These are phyloP conservation scores for Capronia coronata DNA, from an alignment of 2,329 filamentous ascomycete species.

Conservation along the genomic window DNA sequence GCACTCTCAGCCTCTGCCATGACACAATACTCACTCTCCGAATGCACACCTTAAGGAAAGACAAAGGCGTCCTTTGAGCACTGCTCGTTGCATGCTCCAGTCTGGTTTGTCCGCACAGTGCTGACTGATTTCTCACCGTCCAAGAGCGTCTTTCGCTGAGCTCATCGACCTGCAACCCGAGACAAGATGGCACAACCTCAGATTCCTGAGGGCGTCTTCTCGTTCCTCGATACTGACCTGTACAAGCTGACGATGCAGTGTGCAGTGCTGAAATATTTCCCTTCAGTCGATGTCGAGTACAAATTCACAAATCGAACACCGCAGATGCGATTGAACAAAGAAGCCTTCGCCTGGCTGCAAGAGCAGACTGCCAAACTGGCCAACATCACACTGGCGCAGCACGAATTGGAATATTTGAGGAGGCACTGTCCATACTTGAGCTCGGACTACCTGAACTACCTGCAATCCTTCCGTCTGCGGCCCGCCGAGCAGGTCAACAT, in stretches of 20 bases:
- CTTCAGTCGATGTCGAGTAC: slow-evolving; percentile 73
- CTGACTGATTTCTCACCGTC: neutral
- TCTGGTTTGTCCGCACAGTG: neutral
- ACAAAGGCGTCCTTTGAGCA: neutral
- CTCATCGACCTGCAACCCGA: neutral
- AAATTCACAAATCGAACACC: slow-evolving; percentile 93
- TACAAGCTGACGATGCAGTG: slow-evolving; percentile 99
- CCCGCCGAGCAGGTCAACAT: slow-evolving; percentile 73
- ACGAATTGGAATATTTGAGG: slow-evolving; percentile 74
- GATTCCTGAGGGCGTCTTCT: slow-evolving; percentile 66
- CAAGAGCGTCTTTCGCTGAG: neutral
- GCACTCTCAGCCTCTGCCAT: no score
- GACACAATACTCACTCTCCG: no score
- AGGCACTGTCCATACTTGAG: slow-evolving; percentile 74
- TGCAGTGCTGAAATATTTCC: slow-evolving; percentile 87
- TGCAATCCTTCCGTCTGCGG: slow-evolving; percentile 72
- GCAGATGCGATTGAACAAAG: slow-evolving; percentile 79
- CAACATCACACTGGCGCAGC: slow-evolving; percentile 68
- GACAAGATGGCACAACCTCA: slow-evolving; percentile 16
- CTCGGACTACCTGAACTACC: slow-evolving; percentile 69
- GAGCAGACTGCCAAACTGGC: slow-evolving; percentile 79
- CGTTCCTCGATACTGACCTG: slow-evolving; percentile 74
- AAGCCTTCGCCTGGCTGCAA: slow-evolving; percentile 77
- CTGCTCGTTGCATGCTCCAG: neutral
- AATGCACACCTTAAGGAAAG: neutral